Conservation (phyloP, 2,329 filamentous ascomycete species). For the Pochonia chlamydosporia region DNA sequence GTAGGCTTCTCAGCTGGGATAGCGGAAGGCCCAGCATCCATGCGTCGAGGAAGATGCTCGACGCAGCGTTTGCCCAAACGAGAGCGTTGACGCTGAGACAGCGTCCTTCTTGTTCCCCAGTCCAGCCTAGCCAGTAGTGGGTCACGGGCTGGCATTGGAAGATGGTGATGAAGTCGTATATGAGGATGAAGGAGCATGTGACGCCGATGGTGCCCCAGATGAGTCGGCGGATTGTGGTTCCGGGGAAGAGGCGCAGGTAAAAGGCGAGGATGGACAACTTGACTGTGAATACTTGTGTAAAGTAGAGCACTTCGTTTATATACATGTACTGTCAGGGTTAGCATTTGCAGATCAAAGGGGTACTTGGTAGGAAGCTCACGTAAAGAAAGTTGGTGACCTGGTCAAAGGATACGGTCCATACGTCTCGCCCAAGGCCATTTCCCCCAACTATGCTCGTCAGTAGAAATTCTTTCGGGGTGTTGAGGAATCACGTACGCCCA, state of each 20-base stretch:
- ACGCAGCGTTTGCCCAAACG: conserved; percentile 39
- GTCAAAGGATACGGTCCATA: conserved; percentile 35
- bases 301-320: conserved; percentile 32
- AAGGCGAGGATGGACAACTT: conserved; percentile 43
- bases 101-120: conserved; percentile 31
- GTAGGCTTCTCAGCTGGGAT: conserved; percentile 27
- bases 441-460: too few relatives aligned
- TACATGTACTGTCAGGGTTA: conserved; percentile 34
- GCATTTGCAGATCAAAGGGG: too few relatives aligned
- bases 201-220: conserved; percentile 30
- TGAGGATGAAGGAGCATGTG: conserved; percentile 26
- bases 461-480: not conserved
- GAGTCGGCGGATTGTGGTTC: conserved; percentile 22
- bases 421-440: conserved; percentile 35
- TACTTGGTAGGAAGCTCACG: too few relatives aligned
- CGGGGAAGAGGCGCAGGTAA: conserved; percentile 43
- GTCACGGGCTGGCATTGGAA: conserved; percentile 41
- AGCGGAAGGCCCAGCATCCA: conserved; percentile 40
- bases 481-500: not conserved
- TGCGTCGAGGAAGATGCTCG: conserved; percentile 40
- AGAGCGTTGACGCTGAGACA: conserved; percentile 40
- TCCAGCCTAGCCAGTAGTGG: conserved; percentile 43
- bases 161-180: conserved; percentile 32
- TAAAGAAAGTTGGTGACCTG: conserved; percentile 32
- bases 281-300: conserved; percentile 32